Base-by-base conservation (phyloP, 164 flowering plant species). In the Dillenia suffruticosa region DNA sequence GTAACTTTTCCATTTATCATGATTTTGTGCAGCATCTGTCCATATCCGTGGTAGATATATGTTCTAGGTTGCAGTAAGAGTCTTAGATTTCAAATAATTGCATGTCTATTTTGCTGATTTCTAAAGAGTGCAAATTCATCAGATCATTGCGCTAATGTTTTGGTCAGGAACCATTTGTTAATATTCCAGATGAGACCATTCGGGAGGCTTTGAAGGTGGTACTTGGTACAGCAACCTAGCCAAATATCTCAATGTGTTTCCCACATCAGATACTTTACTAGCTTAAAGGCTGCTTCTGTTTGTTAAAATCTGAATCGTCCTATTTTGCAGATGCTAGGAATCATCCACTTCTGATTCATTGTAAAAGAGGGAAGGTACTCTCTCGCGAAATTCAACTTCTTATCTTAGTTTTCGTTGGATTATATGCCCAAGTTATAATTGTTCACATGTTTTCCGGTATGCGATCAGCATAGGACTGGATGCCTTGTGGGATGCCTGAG, bases 301-400 rank as follows among this genome's bases (percentile, higher is more conserved):
- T 32, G 40, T 32, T 32, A 5, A 32, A 32, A 32, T 32, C 40
- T 32, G 7, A 32, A 32, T 32, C 40, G 40, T 5, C 44, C 24
- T 66, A 17, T 56, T 8, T 24, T 50, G 45, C 73, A 82, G 96
- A 89, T 79, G 75, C 58, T 10, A 83, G 73, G 74, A 87, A 87
- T 54, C 92, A 79, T 64, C 96, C 96, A 2, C 47, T 87, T 44
- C 67, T 89, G 53, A 89, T 87, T 58, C 96, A 89, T 49, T 89
- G 96, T 78, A 87, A 89, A 59, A 71, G 93, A 14, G 93, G 96
- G 50, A 89, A 89, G 91, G 96, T 89, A 73, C 8, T 17, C 43
- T 13, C 9, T 0, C 7, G 22, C 9, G n/a, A 5, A 12, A 62
- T 2, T 44, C 11, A n/a, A 0, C 12, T 63, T 32, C 48, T 14